Percentiles rank a stretch among this genome's conserved stretches.
phyloP scores from a whole-genome alignment of 352 stramenopile genomes.

The Pythium insidiosum region DNA sequence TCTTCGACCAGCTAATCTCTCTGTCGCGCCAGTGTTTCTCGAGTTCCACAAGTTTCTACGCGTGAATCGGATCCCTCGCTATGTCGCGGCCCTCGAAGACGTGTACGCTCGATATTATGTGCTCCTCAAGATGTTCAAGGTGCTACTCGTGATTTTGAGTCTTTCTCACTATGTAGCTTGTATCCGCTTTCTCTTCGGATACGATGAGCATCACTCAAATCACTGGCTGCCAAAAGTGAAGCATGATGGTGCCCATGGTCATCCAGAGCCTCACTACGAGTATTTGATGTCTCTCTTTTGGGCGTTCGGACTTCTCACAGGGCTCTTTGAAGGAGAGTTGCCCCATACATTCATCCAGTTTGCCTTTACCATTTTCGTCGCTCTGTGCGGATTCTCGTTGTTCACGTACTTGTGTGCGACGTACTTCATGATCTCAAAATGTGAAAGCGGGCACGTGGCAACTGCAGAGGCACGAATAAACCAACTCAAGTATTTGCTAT shows the following conservation, averaged over 20 bases:
- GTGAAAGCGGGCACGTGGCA: constrained; percentile 41
- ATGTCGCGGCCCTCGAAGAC: constrained; percentile 42
- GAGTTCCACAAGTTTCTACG: constrained; percentile 60
- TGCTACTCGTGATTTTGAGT: constrained; percentile 33
- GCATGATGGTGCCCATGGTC: not conserved
- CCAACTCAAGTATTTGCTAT: constrained; percentile 62
- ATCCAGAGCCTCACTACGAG: constrained; percentile 9
- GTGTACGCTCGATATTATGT: constrained; percentile 50
- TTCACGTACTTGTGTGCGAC: constrained; percentile 65
- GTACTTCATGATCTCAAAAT: constrained; percentile 79
- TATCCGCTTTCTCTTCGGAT: constrained; percentile 45
- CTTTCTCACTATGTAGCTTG: constrained; percentile 55
- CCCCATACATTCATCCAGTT: constrained; percentile 37
- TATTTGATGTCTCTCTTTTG: constrained; percentile 63
- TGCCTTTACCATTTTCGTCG: constrained; percentile 57
- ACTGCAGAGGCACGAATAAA: constrained; percentile 56
- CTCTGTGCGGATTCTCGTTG: constrained; percentile 49
- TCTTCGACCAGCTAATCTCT: not conserved
- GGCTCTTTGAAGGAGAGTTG: constrained; percentile 56
- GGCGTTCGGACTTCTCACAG: constrained; percentile 50
- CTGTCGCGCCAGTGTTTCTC: constrained; percentile 20
- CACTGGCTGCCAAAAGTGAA: constrained; percentile 34
- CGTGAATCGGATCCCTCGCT: constrained; percentile 38
- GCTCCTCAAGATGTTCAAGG: constrained; percentile 61
- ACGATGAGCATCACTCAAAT: constrained; percentile 29